Evolutionary conservation across 805 yeast genomes (phyloP).

Genomic region (Kluyveromyces siamensis): DNA sequence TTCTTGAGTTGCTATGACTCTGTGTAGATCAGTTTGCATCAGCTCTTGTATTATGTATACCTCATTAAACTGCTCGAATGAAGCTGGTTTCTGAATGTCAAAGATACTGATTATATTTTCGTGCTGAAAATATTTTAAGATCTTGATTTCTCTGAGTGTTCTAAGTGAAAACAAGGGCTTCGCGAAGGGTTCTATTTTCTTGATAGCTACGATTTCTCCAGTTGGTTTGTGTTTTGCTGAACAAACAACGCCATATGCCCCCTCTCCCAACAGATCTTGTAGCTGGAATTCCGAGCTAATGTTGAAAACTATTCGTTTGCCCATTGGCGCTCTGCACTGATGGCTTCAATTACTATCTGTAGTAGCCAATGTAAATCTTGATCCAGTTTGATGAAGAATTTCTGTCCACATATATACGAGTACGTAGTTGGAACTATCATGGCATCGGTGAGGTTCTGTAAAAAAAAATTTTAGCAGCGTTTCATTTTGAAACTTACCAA

Average conservation of each 20-base stretch:
- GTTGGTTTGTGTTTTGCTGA: conserved; percentile 82
- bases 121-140: conserved; percentile 83
- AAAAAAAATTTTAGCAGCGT: neutral
- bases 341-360: no score
- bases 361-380: no score
- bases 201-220: conserved; percentile 86
- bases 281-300: conserved; percentile 84
- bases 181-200: conserved; percentile 88
- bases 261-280: conserved; percentile 82
- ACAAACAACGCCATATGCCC: conserved; percentile 93
- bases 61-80: conserved; percentile 69
- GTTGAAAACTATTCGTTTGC: conserved; percentile 54
- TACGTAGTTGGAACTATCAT: neutral
- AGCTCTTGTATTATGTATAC: conserved; percentile 83
- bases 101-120: conserved; percentile 86
- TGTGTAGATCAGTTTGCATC: conserved; percentile 81
- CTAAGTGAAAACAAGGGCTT: conserved; percentile 82
- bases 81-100: conserved; percentile 79
- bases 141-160: conserved; percentile 81
- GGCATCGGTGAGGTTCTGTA: neutral
- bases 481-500: neutral
- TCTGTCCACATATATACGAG: neutral
- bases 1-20: conserved; percentile 73
- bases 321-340: conserved; percentile 20
- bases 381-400: no score